A percentile compares a stretch with the other conserved stretches of the same genome.
Conservation (phyloP, 345 rosid genomes). For the Cochlearia excelsa region DNA sequence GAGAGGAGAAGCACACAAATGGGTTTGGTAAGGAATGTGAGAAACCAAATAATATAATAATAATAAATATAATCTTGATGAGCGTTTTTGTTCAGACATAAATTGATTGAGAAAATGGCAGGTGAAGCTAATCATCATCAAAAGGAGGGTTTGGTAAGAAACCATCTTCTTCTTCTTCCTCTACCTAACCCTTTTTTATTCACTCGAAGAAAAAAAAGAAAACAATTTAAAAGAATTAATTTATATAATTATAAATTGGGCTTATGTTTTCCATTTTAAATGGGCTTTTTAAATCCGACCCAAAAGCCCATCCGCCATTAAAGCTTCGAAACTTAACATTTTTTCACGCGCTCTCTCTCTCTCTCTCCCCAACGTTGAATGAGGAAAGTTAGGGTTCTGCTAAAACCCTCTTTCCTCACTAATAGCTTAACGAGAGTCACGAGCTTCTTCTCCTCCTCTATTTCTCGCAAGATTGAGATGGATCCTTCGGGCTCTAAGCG, state of each 20-base stretch:
- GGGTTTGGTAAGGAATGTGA: constrained; percentile 22
- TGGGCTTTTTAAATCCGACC: no score
- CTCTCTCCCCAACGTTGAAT: constrained; percentile 38
- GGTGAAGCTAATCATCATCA: constrained; percentile 29
- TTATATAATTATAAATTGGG: no score
- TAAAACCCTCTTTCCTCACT: constrained; percentile 32
- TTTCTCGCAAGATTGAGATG: constrained; percentile 40
- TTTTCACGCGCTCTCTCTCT: neutral
- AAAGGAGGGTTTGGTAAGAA: constrained; percentile 23
- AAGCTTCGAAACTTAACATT: constrained; percentile 10
- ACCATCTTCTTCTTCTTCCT: neutral
- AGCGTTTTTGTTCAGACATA: constrained; percentile 2
- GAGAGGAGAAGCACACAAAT: constrained; percentile 16
- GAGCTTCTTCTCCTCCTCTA: constrained; percentile 27
- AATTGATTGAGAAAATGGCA: constrained; percentile 7
- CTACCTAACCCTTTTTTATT: constrained; percentile 14
- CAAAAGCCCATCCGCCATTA: constrained; percentile 28
- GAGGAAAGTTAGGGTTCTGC: constrained; percentile 58
- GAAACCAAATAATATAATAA: neutral
- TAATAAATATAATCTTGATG: no score
- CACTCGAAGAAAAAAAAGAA: neutral
- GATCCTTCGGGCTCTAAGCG: constrained; percentile 56
- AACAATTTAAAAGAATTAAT: no score
- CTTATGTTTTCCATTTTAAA: no score
- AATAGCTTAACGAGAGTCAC: constrained; percentile 20